Evolutionary conservation across 306 rosid species (phyloP).

Genomic region (Medicago ruthenica): DNA sequence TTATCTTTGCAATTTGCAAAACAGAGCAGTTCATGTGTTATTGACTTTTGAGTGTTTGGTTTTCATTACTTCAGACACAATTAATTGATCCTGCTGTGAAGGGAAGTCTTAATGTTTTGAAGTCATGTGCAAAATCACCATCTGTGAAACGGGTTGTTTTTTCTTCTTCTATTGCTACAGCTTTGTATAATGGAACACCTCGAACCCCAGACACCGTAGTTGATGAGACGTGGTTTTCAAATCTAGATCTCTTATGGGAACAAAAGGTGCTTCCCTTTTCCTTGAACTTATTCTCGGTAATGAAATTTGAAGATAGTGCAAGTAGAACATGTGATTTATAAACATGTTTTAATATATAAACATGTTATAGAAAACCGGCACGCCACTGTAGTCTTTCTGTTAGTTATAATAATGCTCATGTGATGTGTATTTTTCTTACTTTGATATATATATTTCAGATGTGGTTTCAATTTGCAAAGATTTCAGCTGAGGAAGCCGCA

Average conservation of each 20-base stretch:
- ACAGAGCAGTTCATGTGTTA: too few species aligned
- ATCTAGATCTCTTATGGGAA: not conserved
- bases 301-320: not conserved
- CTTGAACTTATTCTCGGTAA: too few species aligned
- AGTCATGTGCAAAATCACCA: conserved; percentile 50
- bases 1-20: too few species aligned
- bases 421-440: not conserved
- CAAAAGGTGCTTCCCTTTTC: not conserved
- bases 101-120: conserved; percentile 53
- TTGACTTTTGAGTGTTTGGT: too few species aligned
- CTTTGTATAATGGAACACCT: conserved; percentile 39
- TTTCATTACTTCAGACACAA: conserved; percentile 40
- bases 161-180: conserved; percentile 46
- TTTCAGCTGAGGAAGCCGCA: conserved; percentile 33
- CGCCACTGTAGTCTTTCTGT: too few species aligned
- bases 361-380: too few species aligned
- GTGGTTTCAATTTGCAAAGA: conserved; percentile 39
- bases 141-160: conserved; percentile 47
- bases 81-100: conserved; percentile 54
- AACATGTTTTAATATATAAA: too few species aligned
- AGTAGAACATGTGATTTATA: too few species aligned
- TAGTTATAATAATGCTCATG: not conserved
- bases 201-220: conserved; percentile 36
- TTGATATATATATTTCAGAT: not conserved
- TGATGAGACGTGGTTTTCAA: conserved; percentile 52